A percentile compares a stretch with the other conserved stretches of the same genome.
These are phyloP conservation scores for Malus domestica DNA, from an alignment of 306 rosid species.

Conservation along the genomic window ASM211411v1 NC_041803.1:12467001-12467500, in stretches of 20 bases:
- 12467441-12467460: not conserved
- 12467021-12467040: not conserved
- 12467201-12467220: slow-evolving; percentile 93
- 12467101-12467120: slow-evolving; percentile 52
- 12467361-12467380: slow-evolving; percentile 79
- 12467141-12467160: not conserved
- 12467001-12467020: not conserved
- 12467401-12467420: slow-evolving; percentile 58
- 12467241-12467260: slow-evolving; percentile 93
- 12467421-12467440: not conserved
- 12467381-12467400: slow-evolving; percentile 94
- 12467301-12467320: slow-evolving; percentile 21
- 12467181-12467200: slow-evolving; percentile 78
- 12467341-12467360: slow-evolving; percentile 97
- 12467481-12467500: slow-evolving; percentile 40
- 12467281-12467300: slow-evolving; percentile 11
- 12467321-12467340: slow-evolving; percentile 31
- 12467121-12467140: slow-evolving; percentile 2
- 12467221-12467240: slow-evolving; percentile 90
- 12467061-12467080: slow-evolving; percentile 79
- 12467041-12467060: slow-evolving; percentile 74
- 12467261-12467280: slow-evolving; percentile 19
- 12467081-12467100: slow-evolving; percentile 81
- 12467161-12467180: slow-evolving; percentile 26
- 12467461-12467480: not conserved